phyloP scores from a whole-genome alignment of 176 grass and related monocot genomes.

The Musa acuminata region DNA sequence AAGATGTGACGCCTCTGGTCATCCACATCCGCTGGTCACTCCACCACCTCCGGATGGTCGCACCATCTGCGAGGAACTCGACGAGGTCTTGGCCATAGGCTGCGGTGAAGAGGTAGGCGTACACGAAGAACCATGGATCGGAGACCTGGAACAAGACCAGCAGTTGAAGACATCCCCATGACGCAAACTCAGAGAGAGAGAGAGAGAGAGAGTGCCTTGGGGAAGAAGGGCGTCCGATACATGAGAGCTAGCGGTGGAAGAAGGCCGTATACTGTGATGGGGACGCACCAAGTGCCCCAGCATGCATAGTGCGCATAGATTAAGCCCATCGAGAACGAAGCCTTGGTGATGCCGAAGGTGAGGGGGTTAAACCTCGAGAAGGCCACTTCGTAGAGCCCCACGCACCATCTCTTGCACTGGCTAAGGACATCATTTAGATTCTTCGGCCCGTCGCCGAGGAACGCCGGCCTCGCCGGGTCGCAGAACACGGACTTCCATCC shows the following conservation, averaged over 20 bases:
- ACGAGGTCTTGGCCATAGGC: slow-evolving; percentile 25
- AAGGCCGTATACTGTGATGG: slow-evolving; percentile 24
- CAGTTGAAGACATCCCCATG: neutral
- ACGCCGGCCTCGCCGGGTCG: slow-evolving; percentile 18
- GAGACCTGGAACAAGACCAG: slow-evolving; percentile 16
- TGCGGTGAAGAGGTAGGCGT: slow-evolving; percentile 36
- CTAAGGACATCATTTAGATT: slow-evolving; percentile 29
- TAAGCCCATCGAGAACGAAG: no score
- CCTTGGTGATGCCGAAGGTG: no score
- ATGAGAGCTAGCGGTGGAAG: slow-evolving; percentile 34
- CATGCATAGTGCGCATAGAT: no score
- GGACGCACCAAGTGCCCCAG: no score
- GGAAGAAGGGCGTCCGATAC: slow-evolving; percentile 23
- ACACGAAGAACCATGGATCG: slow-evolving; percentile 37
- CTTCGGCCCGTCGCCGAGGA: slow-evolving; percentile 32
- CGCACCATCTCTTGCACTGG: slow-evolving; percentile 32
- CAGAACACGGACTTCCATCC: slow-evolving; percentile 36
- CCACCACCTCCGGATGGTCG: slow-evolving; percentile 18
- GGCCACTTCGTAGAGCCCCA: slow-evolving; percentile 28
- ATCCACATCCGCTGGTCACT: slow-evolving; percentile 27
- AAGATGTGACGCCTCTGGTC: slow-evolving; percentile 14
- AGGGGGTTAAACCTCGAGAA: no score
- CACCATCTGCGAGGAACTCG: slow-evolving; percentile 16
- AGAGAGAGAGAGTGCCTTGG: slow-evolving; percentile 13
- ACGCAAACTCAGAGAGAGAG: neutral